Base-by-base conservation (phyloP, 2,329 filamentous ascomycete species). In the Arthrobotrys sphaeroides region DNA sequence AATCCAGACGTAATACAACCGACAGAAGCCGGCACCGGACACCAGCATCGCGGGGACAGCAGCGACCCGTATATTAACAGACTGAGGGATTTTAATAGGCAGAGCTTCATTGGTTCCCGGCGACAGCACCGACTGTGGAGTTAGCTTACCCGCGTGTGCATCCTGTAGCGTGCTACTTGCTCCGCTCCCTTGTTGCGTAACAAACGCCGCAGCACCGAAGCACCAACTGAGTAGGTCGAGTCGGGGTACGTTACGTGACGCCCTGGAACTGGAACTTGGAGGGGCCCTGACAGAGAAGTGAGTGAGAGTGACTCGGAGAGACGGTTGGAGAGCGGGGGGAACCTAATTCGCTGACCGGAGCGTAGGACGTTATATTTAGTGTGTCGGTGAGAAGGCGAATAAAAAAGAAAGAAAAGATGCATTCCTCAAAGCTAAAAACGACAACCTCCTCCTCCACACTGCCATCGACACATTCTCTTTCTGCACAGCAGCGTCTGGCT, bases 31-130 rank as follows among this genome's bases (percentile, higher is more conserved):
- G 66, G 45, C 40, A 60, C 55, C 55, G 33, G 33, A 60, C 55
- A 43, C 20, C 55, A 60, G 38, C 16, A 31, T 31, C 33, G 20
- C 53, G 43, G 55, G 20, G 20, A 42, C 7, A 42, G 43, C 24
- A 43, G 53, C 31, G 5, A 12, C 20, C 36, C 18, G n/a, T 60
- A 55, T 55, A 55, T 38, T 38, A 55, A 38, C n/a, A 55, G 31
- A 43, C 16, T 75, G 72, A 75, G 72, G 72, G 65, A 75, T 75
- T 75, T 75, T 75, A 75, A 75, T 69, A 62, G 64, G 64, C 31
- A 13, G 26, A 47, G 72, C 47, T 24, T 45, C 47, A 75, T 69
- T 75, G 64, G 64, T 65, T 75, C 51, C 68, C 68, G 60, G 36
- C 36, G 36, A 53, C 38, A 60, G 69, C 59, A 57, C 38, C 45